Evolutionary conservation across 2,329 filamentous ascomycete genomes (phyloP).

Genomic region (Celoporthe dispersa): DNA sequence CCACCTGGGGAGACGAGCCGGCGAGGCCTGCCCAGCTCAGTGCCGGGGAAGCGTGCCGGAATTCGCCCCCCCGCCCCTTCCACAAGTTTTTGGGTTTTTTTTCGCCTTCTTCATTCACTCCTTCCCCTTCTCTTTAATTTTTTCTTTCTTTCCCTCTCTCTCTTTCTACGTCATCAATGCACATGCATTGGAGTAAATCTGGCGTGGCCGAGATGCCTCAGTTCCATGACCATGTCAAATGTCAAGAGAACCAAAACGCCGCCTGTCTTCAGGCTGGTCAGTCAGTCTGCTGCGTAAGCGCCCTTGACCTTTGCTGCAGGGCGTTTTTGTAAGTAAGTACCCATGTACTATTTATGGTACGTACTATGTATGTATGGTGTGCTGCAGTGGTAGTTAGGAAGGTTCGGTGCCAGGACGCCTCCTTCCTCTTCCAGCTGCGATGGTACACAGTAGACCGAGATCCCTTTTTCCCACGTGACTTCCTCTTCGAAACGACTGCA

Average conservation of each 20-base stretch:
- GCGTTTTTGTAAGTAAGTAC: not conserved
- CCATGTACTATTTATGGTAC: not conserved
- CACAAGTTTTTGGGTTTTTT: not conserved
- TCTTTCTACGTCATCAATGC: not conserved
- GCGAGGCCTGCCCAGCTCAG: not conserved
- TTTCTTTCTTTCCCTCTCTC: not conserved
- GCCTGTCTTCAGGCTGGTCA: not conserved
- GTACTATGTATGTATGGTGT: not conserved
- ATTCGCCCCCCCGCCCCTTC: not conserved
- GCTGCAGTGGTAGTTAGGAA: not conserved
- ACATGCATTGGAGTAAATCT: not conserved
- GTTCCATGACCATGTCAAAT: not conserved
- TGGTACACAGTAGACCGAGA: not conserved
- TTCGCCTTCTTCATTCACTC: no score
- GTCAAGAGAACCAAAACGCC: not conserved
- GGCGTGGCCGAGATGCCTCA: not conserved
- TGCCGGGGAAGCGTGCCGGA: not conserved
- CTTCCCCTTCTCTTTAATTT: not conserved
- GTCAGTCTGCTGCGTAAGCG: not conserved
- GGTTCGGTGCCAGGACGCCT: not conserved
- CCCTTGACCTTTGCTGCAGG: not conserved
- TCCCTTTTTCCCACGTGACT: not conserved
- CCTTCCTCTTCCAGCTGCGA: slow-evolving; percentile 5
- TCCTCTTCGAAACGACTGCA: not conserved
- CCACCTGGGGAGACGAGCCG: not conserved